These are phyloP conservation scores for Venturia pyrina DNA, from an alignment of 2,329 filamentous ascomycete species.

Conservation along the genomic window DNA sequence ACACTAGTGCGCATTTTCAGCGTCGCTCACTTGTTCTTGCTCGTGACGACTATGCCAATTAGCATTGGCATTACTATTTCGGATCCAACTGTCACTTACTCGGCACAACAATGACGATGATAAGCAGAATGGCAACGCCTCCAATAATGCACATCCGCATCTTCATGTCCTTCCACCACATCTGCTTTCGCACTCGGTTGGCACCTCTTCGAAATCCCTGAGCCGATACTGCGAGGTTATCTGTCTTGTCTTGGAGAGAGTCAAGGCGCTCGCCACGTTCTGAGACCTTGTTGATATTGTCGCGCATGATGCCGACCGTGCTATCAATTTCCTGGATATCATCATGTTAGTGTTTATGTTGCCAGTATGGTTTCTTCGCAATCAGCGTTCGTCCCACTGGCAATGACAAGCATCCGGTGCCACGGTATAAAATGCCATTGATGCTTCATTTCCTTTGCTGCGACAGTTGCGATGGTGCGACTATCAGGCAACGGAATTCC, in stretches of 20 bases:
- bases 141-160: conserved; percentile 95
- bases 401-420: background rate
- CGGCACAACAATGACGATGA: conserved; percentile 88
- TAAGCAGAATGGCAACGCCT: conserved; percentile 81
- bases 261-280: conserved; percentile 86
- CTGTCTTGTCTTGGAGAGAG: conserved; percentile 81
- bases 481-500: background rate
- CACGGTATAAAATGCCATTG: background rate
- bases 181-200: conserved; percentile 84
- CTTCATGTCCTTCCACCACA: conserved; percentile 99
- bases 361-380: background rate
- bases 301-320: conserved; percentile 87
- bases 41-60: conserved; percentile 27
- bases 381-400: no score
- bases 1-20: background rate
- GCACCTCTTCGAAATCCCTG: conserved; percentile 94
- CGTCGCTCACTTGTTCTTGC: conserved; percentile 4
- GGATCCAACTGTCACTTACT: conserved; percentile 46
- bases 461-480: background rate
- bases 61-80: conserved; percentile 75
- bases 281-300: conserved; percentile 95
- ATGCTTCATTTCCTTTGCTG: background rate
- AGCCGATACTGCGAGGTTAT: conserved; percentile 85
- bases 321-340: conserved; percentile 84
- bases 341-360: background rate